These are phyloP conservation scores for Glycine tomentella DNA, from an alignment of 306 rosid species.

Conservation along the genomic window DNA sequence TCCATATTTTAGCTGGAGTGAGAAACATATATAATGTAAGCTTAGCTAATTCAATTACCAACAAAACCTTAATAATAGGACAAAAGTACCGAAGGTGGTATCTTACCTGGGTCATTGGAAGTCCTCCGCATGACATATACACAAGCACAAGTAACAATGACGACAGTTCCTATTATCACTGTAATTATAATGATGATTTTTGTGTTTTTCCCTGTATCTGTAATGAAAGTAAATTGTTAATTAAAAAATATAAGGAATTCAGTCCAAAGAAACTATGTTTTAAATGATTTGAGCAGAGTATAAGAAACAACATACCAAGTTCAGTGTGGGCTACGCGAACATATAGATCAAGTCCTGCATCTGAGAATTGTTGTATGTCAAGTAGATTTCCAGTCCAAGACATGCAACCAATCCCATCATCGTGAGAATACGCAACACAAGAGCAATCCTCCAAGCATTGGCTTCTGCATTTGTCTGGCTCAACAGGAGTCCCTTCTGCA, in stretches of 20 bases:
- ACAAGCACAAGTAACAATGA: neutral
- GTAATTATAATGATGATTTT: conserved; percentile 25
- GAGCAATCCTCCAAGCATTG: conserved; percentile 47
- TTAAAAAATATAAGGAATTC: neutral
- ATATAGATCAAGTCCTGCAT: conserved; percentile 43
- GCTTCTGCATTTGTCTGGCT: conserved; percentile 24
- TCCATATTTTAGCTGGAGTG: too few relatives aligned
- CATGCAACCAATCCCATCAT: conserved; percentile 41
- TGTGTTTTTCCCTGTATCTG: neutral
- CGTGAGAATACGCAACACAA: conserved; percentile 38
- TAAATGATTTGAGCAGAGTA: neutral
- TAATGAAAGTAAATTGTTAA: neutral
- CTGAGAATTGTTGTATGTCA: conserved; percentile 40
- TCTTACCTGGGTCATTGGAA: conserved; percentile 14
- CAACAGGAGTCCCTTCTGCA: conserved; percentile 3
- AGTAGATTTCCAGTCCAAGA: conserved; percentile 36
- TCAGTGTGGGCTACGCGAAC: conserved; percentile 43
- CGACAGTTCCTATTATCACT: conserved; percentile 17
- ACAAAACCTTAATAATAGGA: too few relatives aligned
- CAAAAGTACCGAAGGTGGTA: too few relatives aligned
- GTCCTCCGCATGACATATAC: conserved; percentile 34
- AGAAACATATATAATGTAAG: too few relatives aligned
- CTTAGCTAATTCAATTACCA: too few relatives aligned
- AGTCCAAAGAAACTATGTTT: neutral
- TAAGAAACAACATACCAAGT: conserved; percentile 22